phyloP scores from a whole-genome alignment of 2,329 filamentous ascomycete species.

The Cladophialophora carrionii region DNA sequence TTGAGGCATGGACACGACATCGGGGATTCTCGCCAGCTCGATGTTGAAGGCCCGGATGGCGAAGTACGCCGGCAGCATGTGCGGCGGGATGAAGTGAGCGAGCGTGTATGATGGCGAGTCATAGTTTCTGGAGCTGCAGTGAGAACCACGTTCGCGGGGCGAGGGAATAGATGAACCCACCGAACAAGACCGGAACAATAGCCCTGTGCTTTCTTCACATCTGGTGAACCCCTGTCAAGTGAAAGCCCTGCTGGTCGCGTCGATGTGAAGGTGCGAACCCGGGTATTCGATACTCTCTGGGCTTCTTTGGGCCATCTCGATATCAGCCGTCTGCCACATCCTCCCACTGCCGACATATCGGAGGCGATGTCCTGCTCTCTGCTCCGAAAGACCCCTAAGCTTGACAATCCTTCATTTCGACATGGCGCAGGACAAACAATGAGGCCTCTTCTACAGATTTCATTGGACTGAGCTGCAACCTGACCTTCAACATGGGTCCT shows the following conservation, averaged over 20 bases:
- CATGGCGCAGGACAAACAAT: background rate
- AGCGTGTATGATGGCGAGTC: slow-evolving; percentile 88
- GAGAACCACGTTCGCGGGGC: background rate
- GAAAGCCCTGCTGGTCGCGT: slow-evolving; percentile 25
- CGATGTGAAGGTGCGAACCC: slow-evolving; percentile 28
- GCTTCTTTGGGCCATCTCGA: slow-evolving; percentile 19
- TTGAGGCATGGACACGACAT: slow-evolving; percentile 83
- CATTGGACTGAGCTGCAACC: background rate
- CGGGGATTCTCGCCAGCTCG: slow-evolving; percentile 85
- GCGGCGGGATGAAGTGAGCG: slow-evolving; percentile 77
- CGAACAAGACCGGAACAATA: slow-evolving; percentile 64
- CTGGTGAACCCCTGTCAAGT: slow-evolving; percentile 44
- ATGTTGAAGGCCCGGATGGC: slow-evolving; percentile 91
- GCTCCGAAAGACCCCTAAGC: background rate
- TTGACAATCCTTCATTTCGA: background rate
- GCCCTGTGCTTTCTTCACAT: slow-evolving; percentile 58
- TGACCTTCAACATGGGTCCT: background rate
- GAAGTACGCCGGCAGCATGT: slow-evolving; percentile 79
- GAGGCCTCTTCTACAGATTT: background rate
- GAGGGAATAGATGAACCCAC: slow-evolving; percentile 43
- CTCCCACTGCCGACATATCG: background rate
- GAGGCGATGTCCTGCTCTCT: background rate
- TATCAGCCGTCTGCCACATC: background rate
- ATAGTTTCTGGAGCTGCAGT: slow-evolving; percentile 64
- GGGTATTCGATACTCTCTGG: slow-evolving; percentile 15